A percentile compares a stretch with the other conserved stretches of the same genome.
phyloP scores from a whole-genome alignment of 192 early-diverging fungal species.

The Lobosporangium transversale region DNA sequence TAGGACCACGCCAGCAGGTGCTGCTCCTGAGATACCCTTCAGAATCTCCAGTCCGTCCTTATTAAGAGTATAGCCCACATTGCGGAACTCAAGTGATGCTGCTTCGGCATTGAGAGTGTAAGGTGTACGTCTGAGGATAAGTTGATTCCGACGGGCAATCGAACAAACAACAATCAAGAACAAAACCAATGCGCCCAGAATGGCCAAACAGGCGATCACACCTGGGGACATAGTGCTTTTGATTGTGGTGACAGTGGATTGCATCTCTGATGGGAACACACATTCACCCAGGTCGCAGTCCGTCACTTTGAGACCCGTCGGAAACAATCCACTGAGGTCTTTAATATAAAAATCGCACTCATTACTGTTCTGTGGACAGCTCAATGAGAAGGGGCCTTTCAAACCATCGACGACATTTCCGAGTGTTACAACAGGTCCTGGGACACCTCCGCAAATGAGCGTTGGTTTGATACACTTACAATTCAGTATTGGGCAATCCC shows the following conservation, averaged over 20 bases:
- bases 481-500: constrained; percentile 52
- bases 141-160: constrained; percentile 24
- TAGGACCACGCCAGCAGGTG: constrained; percentile 76
- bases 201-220: constrained; percentile 26
- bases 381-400: constrained; percentile 53
- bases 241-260: not conserved
- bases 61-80: constrained; percentile 43
- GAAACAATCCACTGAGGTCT: constrained; percentile 60
- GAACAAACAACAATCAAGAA: constrained; percentile 22
- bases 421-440: constrained; percentile 52
- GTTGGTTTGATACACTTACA: constrained; percentile 60
- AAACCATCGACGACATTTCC: constrained; percentile 46
- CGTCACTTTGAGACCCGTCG: constrained; percentile 58
- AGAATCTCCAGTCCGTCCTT: constrained; percentile 72
- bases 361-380: constrained; percentile 50
- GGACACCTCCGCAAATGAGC: constrained; percentile 62
- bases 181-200: constrained; percentile 34
- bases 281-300: constrained; percentile 69
- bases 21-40: constrained; percentile 74
- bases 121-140: constrained; percentile 12
- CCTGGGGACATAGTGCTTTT: constrained; percentile 14
- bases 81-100: constrained; percentile 43
- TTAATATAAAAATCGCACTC: constrained; percentile 55
- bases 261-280: constrained; percentile 53
- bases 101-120: constrained; percentile 28